Percentiles rank a stretch among this genome's conserved stretches.
Conservation (phyloP, 257 asterid genomes). For the Ehretia macrophylla region DNA sequence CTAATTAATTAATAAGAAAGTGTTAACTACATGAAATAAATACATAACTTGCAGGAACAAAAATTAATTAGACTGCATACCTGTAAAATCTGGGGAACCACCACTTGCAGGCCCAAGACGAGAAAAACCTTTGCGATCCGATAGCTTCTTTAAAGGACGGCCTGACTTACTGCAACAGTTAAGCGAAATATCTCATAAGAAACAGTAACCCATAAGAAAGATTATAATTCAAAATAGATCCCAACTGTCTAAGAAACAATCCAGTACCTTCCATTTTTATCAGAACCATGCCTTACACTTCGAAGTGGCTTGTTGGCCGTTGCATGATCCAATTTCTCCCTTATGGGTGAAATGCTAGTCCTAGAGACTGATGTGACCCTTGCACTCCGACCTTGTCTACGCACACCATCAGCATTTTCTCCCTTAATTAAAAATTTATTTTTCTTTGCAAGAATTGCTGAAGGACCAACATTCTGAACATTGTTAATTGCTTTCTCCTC, state of each 20-base stretch:
- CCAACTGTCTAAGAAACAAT: slow-evolving; percentile 9
- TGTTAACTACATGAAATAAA: too few species aligned
- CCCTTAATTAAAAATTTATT: slow-evolving; percentile 58
- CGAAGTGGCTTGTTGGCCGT: slow-evolving; percentile 64
- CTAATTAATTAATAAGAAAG: too few species aligned
- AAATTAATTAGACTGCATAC: slow-evolving; percentile 31
- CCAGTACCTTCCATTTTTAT: slow-evolving; percentile 80
- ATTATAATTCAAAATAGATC: slow-evolving; percentile 1
- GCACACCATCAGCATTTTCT: slow-evolving; percentile 73
- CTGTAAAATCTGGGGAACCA: slow-evolving; percentile 88
- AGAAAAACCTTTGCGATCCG: slow-evolving; percentile 86
- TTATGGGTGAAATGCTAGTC: slow-evolving; percentile 73
- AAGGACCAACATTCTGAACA: slow-evolving; percentile 49
- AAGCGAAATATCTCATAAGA: slow-evolving; percentile 23
- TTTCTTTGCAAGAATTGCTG: slow-evolving; percentile 44
- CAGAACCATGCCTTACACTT: slow-evolving; percentile 57
- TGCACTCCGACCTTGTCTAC: slow-evolving; percentile 91
- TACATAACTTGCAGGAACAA: too few species aligned
- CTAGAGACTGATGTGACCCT: slow-evolving; percentile 78
- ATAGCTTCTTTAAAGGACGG: slow-evolving; percentile 80
- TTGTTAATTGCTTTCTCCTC: slow-evolving; percentile 48
- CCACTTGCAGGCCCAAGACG: slow-evolving; percentile 72
- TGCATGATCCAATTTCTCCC: slow-evolving; percentile 64
- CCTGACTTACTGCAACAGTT: slow-evolving; percentile 73
- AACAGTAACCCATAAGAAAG: slow-evolving; percentile 7